Evolutionary conservation across 2,329 filamentous ascomycete species (phyloP), one percentile per base, ranked within the genome.

Genomic region (Neofusicoccum parvum): DNA sequence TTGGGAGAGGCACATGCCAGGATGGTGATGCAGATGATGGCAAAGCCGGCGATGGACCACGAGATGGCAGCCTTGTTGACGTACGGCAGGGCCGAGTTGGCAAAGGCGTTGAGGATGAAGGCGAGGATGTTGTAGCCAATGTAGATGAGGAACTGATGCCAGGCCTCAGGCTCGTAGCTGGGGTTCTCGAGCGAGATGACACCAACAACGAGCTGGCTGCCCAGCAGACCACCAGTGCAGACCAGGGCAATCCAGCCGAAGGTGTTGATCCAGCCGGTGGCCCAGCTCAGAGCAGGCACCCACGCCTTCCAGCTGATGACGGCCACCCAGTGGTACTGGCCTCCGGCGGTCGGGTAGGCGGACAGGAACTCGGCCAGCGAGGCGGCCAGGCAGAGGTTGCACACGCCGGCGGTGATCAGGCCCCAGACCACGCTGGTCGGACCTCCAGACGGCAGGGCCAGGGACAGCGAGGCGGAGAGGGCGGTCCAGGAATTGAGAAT

Each of bases 71-170:
- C 82, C 73, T 90, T 88, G 72, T 88, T 92, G 69, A 92, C 80
- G 12, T 84, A 81, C 0, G 90, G 89, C 3, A 92, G 80, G 3
- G 88, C 71, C 3, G 80, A 78, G 70, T 87, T 89, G 72, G 84
- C 80, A 69, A 91, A 89, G 1, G 87, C 85, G 68, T 92, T 92
- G 75, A 91, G 79, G 54, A 85, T 65, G 66, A 91, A 86, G 3
- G 87, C 87, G 15, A 85, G 70, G 23, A 87, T 66, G 5, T 86
- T 88, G 72, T 88, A 89, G 6, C 76, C 88, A 50, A 90, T 82
- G 75, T 92, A 92, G 54, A 92, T 88, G 34, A 92, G 79, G 75
- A 92, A 92, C 69, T 91, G 87, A 70, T 92, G 89, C 88, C 89
- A 92, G 3, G 85, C 72, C 71, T 89, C 76, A 1, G 85, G 67